Evolutionary conservation across 768 basidiomycete genomes (phyloP), one percentile per base, ranked within the genome.

Genomic region (Tricholoma terreum): DNA sequence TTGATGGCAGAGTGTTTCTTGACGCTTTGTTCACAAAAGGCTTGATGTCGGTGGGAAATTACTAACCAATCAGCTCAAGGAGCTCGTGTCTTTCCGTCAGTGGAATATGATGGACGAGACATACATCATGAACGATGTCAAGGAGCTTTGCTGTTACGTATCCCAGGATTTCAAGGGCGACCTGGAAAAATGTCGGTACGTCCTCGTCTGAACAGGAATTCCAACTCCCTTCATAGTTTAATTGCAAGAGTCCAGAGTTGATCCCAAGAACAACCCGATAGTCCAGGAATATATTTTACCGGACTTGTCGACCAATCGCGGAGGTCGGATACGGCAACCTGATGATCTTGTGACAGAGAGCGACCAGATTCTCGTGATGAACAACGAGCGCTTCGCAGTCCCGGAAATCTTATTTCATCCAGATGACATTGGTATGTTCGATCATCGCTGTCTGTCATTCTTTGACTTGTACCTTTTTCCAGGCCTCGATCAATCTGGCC

Each of bases 81-180:
- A 95, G 67, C 80, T 95, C 45, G 84, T 95, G 5, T 96, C 94
- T 11, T 98, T 90, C 70, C 86, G 96, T 43, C 95, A 98, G 68
- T 98, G 92, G 91, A 92, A 98, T 71, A 93, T 98, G 91, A 94
- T 95, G 87, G 94, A 97, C 66, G 89, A 98, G 70, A 95, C 93
- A 2, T 84, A 89, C 70, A 90, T 98, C 67, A 87, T 97, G 78
- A 94, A 96, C 74, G 83, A 89, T 65, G 89, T 93, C 65, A 94
- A 96, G 71, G 94, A 98, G 71, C 71, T 83, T 14, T 94, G 92
- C 69, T 94, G 93, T 73, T 97, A 87, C 71, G 88, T 96, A 55
- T 86, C 92, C 11, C 75, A 76, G 17, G 74, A 86, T 65, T 94
- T 90, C 75, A 78, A 77, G 57, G 67, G 70, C 48, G 94, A 97